Conservation (phyloP, 208 protist species). For the Trypanosomatidae sp. region DNA sequence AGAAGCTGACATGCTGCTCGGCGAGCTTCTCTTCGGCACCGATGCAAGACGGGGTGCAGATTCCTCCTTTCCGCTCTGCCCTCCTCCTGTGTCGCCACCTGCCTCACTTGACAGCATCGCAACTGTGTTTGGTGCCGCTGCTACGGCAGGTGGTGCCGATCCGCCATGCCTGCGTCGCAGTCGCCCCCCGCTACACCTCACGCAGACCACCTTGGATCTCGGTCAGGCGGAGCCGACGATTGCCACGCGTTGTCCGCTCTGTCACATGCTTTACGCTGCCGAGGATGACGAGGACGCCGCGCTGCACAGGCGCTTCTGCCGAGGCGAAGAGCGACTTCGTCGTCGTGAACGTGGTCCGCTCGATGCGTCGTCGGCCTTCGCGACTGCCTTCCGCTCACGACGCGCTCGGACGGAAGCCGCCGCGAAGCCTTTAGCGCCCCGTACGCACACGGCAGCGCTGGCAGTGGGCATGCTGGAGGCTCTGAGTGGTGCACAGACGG, state of each 20-base stretch:
- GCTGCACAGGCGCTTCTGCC: conserved; percentile 52
- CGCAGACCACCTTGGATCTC: conserved; percentile 78
- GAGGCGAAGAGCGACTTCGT: background rate
- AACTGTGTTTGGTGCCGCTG: background rate
- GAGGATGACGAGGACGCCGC: conserved; percentile 39
- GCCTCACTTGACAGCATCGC: background rate
- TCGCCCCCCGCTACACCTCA: conserved; percentile 4
- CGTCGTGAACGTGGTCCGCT: background rate
- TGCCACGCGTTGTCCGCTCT: conserved; percentile 40
- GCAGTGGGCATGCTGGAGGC: conserved; percentile 12
- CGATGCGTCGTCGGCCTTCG: background rate
- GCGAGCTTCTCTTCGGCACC: background rate
- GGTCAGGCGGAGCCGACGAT: conserved; percentile 41
- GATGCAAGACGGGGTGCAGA: background rate
- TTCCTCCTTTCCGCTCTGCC: no score
- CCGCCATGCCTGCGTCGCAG: background rate
- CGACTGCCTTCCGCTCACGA: background rate
- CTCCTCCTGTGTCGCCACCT: background rate
- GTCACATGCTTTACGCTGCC: conserved; percentile 66
- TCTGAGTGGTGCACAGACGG: background rate
- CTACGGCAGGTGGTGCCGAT: background rate
- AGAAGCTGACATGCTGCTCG: background rate
- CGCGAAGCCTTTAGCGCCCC: background rate
- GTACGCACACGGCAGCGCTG: background rate
- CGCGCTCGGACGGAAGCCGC: background rate